These are phyloP conservation scores for Bipolaris cookei DNA, from an alignment of 2,329 filamentous ascomycete genomes.

Conservation along the genomic window DNA sequence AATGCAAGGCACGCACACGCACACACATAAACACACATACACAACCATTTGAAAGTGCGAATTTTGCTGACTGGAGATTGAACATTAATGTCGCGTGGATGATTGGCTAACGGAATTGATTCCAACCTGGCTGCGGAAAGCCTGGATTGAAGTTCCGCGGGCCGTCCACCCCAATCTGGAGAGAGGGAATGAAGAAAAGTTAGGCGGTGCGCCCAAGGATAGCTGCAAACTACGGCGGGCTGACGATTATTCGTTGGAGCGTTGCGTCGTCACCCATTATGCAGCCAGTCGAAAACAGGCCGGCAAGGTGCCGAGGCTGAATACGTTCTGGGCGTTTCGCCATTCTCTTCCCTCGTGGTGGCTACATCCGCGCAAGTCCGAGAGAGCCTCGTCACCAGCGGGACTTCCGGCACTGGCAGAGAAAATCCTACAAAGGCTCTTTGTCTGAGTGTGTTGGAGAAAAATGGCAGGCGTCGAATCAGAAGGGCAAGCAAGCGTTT, in stretches of 20 bases:
- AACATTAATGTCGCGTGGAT: slow-evolving; percentile 18
- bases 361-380: slow-evolving; percentile 40
- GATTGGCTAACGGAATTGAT: slow-evolving; percentile 33
- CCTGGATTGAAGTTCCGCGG: slow-evolving; percentile 35
- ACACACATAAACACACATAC: too few species aligned
- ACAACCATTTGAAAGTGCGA: slow-evolving; percentile 22
- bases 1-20: slow-evolving; percentile 41
- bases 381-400: slow-evolving; percentile 37
- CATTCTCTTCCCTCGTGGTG: slow-evolving; percentile 28
- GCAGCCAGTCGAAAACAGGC: slow-evolving; percentile 21
- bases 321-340: slow-evolving; percentile 27
- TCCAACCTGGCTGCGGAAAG: slow-evolving; percentile 33
- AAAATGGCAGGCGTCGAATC: slow-evolving; percentile 31
- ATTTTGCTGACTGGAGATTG: slow-evolving; percentile 11
- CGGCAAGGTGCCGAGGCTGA: slow-evolving; percentile 28
- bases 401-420: slow-evolving; percentile 32
- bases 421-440: neutral
- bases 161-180: slow-evolving; percentile 31
- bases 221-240: slow-evolving; percentile 10
- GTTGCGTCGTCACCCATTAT: slow-evolving; percentile 18
- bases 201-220: slow-evolving; percentile 24
- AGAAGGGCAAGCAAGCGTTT: slow-evolving; percentile 14
- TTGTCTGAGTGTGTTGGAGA: slow-evolving; percentile 1
- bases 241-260: slow-evolving; percentile 17
- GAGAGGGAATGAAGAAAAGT: slow-evolving; percentile 11